phyloP scores from a whole-genome alignment of 768 basidiomycete species.

The Tricholomella constricta region DNA sequence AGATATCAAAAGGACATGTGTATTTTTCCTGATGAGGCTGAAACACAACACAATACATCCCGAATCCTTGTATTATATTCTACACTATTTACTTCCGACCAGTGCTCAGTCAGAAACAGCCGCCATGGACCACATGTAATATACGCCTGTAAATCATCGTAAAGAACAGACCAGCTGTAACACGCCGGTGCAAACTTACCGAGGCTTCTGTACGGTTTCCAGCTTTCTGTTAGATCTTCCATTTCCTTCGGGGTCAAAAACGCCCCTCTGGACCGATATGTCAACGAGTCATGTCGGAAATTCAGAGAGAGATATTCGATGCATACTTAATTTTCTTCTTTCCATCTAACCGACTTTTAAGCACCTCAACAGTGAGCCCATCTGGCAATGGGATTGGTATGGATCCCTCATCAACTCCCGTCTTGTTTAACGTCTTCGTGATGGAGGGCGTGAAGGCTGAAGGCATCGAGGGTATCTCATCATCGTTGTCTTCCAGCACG shows the following conservation, averaged over 20 bases:
- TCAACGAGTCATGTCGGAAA: constrained; percentile 13
- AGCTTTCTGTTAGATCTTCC: constrained; percentile 71
- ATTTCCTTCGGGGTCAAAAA: constrained; percentile 82
- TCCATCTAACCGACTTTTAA: constrained; percentile 63
- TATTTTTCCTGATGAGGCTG: no score
- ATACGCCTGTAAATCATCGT: constrained; percentile 52
- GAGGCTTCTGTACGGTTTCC: constrained; percentile 83
- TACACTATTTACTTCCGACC: not conserved
- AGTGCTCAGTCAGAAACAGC: constrained; percentile 30
- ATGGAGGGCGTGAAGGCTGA: constrained; percentile 71
- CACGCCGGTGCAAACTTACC: constrained; percentile 46
- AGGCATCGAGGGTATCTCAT: constrained; percentile 45
- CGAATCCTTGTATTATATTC: not conserved
- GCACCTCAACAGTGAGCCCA: constrained; percentile 54
- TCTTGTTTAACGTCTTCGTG: constrained; percentile 50
- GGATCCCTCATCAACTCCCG: constrained; percentile 23
- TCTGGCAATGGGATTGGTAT: constrained; percentile 49
- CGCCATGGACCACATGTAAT: constrained; percentile 87
- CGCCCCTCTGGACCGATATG: constrained; percentile 51
- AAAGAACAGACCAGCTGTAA: not conserved
- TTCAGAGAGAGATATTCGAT: constrained; percentile 4
- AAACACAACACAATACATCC: not conserved
- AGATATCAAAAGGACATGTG: no score
- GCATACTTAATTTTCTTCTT: constrained; percentile 78
- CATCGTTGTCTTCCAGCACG: constrained; percentile 23